Percentiles rank a stretch among this genome's conserved stretches.
phyloP scores from a whole-genome alignment of 257 asterid species.

The Linaria vulgaris region DNA sequence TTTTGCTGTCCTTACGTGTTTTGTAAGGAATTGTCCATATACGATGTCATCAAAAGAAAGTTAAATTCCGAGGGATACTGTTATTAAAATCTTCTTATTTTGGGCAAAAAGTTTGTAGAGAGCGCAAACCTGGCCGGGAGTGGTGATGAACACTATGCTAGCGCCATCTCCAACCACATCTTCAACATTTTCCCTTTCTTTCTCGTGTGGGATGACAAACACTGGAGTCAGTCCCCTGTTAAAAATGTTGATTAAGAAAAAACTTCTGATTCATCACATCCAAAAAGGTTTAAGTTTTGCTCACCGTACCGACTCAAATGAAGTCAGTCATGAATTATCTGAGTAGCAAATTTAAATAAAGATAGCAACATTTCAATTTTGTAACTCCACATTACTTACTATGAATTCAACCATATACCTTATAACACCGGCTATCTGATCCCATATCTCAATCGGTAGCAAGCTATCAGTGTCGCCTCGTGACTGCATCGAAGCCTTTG shows the following conservation, averaged over 20 bases:
- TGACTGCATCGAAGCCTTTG: constrained; percentile 90
- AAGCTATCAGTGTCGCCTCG: constrained; percentile 83
- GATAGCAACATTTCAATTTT: background rate
- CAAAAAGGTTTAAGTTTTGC: background rate
- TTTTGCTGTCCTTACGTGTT: background rate
- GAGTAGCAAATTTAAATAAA: background rate
- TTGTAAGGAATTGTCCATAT: no score
- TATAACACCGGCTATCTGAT: constrained; percentile 58
- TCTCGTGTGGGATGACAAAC: constrained; percentile 87
- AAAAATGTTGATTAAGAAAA: constrained; percentile 22
- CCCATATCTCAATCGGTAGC: constrained; percentile 87
- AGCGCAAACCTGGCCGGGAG: constrained; percentile 78
- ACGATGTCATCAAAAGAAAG: no score
- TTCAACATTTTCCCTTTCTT: constrained; percentile 69
- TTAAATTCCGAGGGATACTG: background rate
- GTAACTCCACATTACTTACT: background rate
- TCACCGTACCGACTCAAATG: background rate
- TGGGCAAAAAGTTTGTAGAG: background rate
- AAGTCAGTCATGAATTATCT: background rate
- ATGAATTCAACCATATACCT: constrained; percentile 36
- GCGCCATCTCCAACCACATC: constrained; percentile 68
- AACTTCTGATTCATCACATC: background rate
- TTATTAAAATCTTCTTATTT: background rate
- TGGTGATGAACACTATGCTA: constrained; percentile 76
- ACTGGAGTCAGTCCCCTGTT: constrained; percentile 70